Percentiles rank a stretch among this genome's conserved stretches.
These are phyloP conservation scores for Globisporangium middletonii DNA, from an alignment of 352 stramenopile species.

Conservation along the genomic window DNA sequence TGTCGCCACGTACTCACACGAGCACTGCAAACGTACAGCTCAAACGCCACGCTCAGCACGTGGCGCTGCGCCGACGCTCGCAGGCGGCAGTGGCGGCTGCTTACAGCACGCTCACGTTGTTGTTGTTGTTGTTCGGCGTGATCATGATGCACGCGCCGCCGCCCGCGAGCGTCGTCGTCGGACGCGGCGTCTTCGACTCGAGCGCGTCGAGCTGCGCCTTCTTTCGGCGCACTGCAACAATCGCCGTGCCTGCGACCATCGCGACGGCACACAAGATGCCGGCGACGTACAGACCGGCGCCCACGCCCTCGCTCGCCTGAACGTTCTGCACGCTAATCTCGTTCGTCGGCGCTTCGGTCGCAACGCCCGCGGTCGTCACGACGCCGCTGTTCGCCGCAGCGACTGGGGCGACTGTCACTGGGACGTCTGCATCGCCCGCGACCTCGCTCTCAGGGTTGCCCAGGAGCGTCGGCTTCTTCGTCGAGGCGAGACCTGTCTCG, in stretches of 20 bases:
- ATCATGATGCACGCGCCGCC: conserved; percentile 35
- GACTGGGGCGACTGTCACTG: background rate
- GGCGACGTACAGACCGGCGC: conserved; percentile 22
- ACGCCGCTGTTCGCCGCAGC: conserved; percentile 9
- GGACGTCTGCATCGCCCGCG: conserved; percentile 3
- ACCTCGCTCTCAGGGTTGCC: conserved; percentile 10
- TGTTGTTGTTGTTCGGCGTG: conserved; percentile 49
- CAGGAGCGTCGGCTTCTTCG: background rate
- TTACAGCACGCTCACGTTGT: conserved; percentile 20
- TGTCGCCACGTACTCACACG: too few species aligned
- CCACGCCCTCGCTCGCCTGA: conserved; percentile 17
- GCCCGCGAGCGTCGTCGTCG: conserved; percentile 18
- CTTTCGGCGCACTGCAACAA: conserved; percentile 61
- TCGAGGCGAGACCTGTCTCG: conserved; percentile 8
- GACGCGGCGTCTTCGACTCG: conserved; percentile 48
- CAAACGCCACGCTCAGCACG: too few species aligned
- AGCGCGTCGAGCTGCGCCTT: conserved; percentile 54
- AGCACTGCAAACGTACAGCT: too few species aligned
- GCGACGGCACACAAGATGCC: conserved; percentile 23
- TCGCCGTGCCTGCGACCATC: conserved; percentile 44
- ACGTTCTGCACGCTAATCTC: conserved; percentile 28
- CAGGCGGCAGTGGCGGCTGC: background rate
- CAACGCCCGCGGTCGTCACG: conserved; percentile 8
- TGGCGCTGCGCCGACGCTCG: too few species aligned
- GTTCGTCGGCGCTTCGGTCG: conserved; percentile 20